A percentile compares a stretch with the other conserved stretches of the same genome.
phyloP scores from a whole-genome alignment of 331 rosid genomes.

The Malus hybrid region DNA sequence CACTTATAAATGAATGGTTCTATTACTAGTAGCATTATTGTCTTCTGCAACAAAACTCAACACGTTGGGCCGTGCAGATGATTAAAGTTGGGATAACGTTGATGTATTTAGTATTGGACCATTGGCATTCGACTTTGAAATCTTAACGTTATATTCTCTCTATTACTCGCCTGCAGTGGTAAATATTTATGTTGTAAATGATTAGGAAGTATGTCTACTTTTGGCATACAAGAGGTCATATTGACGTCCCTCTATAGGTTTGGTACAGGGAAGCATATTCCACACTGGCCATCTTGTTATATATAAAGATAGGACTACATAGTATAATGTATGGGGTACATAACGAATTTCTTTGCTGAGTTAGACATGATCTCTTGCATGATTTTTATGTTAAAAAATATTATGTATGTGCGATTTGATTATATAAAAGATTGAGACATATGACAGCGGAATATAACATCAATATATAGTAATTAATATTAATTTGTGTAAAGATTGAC shows the following conservation, averaged over 20 bases:
- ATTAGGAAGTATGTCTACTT: background rate
- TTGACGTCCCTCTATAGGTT: background rate
- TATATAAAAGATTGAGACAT: background rate
- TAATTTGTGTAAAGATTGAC: background rate
- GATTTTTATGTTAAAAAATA: background rate
- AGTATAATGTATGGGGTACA: background rate
- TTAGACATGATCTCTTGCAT: background rate
- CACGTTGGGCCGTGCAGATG: too few relatives aligned
- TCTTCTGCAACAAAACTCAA: too few relatives aligned
- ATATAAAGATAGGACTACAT: background rate
- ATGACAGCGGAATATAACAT: slow-evolving; percentile 3
- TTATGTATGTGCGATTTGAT: background rate
- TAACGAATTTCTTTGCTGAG: background rate
- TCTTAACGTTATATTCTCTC: too few relatives aligned
- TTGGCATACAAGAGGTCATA: background rate
- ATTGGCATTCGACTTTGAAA: too few relatives aligned
- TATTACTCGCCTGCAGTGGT: background rate
- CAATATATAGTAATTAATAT: background rate
- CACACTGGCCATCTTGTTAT: background rate
- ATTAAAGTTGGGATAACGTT: too few relatives aligned
- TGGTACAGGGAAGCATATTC: background rate
- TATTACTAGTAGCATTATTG: too few relatives aligned
- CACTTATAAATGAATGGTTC: too few relatives aligned
- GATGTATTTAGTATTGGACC: too few relatives aligned
- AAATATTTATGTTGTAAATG: background rate